Evolutionary conservation across 768 basidiomycete species (phyloP), one percentile per base, ranked within the genome.

Genomic region (Paxillus rubicundulus): DNA sequence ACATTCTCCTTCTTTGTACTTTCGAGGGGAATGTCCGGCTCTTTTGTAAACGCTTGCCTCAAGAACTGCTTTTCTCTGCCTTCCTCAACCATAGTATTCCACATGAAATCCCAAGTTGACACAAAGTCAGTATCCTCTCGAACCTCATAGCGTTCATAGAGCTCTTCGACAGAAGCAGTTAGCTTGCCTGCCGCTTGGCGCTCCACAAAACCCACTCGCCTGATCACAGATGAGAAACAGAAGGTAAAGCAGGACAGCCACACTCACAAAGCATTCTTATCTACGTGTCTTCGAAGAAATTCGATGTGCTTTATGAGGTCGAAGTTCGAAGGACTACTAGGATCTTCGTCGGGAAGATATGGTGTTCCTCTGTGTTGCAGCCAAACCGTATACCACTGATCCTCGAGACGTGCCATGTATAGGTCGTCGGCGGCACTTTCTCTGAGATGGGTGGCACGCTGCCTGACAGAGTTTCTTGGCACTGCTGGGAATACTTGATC

Each of bases 201-300:
- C 56, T 83, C 76, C 42, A 76, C 72, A 59, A 83, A 82, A 16
- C 85, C 85, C 50, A 86, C 82, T 16, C 85, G 82, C 55, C 87
- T 87, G 27, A 21, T 27, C 4, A 20, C 9, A 34, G n/a, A 57
- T 68, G 52, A 62, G 58, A 30, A 56, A 38, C 44, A 43, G n/a
- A 9, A 39, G 21, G 44, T 13, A 28, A 10, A 21, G 33, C 50
- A 12, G 28, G 47, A 24, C 34, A 40, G 30, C n/a, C 8, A 33
- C 2, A 80, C 92, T 71, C 62, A 95, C 94, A 97, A 60, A 2
- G 86, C 83, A 65, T 84, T 86, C 71, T 97, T 97, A 65, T 95
- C 90, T 28, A 97, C 75, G 60, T 91, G 80, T 9, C 77, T 77
- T 38, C 95, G 80, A 47, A 98, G 74, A 62, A 92, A 92, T 56